Base-by-base conservation (phyloP, 257 asterid genomes). In the Parsonsia alboflavescens region DNA sequence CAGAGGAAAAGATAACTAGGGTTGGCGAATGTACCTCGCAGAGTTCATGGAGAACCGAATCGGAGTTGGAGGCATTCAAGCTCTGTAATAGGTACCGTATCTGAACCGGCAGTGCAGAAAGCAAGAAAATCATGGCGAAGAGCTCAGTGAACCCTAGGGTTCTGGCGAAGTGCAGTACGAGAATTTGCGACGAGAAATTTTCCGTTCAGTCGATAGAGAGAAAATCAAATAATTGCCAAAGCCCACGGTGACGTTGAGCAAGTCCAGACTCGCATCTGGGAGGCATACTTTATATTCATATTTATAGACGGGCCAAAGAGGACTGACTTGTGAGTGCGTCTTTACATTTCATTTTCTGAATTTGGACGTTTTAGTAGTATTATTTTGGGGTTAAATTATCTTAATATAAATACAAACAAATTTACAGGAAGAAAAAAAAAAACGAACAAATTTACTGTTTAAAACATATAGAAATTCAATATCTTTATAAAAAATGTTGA, bases 21-120 rank as follows among this genome's bases (percentile, higher is more conserved):
- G 58, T 44, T 62, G n/a, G 48, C 28, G 50, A 75, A 58, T 68
- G 57, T 54, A 86, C 99, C 97, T 90, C 83, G 82, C 87, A 76
- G 50, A 95, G 96, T 68, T 92, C 96, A 53, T 84, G 86, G 68
- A 89, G 71, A 72, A 93, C 89, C 33, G 89, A 75, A 74, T 91
- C 96, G 62, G 91, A 85, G 83, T 95, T 88, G 84, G 98, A 87
- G 77, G 87, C 96, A 49, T 82, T 83, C 89, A 92, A 73, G 81
- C 87, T 81, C 74, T 84, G 87, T 8, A 95, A 91, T 83, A 92
- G 82, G 80, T 83, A 87, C 78, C 93, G 89, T 80, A 95, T 87
- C 80, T 95, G 98, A 58, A 82, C 33, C 57, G 94, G 77, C 67
- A 80, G 72, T 64, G 84, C 78, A 76, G 93, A 83, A 42, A 89